phyloP scores from a whole-genome alignment of 805 yeast species.

The Ascoidea rubescens region DNA sequence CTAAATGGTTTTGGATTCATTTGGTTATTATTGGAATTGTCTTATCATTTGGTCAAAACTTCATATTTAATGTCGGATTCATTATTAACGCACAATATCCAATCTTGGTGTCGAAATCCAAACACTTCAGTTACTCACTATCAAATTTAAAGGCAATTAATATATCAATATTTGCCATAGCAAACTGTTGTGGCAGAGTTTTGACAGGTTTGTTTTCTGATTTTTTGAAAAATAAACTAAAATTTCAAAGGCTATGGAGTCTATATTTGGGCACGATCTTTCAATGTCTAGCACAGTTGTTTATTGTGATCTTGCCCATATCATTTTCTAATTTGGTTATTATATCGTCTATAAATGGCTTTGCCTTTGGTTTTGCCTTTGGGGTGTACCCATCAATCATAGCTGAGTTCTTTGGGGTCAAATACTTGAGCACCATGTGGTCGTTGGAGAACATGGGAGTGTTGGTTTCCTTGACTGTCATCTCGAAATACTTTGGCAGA shows the following conservation, averaged over 20 bases:
- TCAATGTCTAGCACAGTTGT: conserved; percentile 23
- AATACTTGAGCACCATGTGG: conserved; percentile 56
- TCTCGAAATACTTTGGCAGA: background rate
- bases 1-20: background rate
- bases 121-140: conserved; percentile 15
- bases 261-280: conserved; percentile 27
- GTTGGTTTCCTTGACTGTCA: background rate
- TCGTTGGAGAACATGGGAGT: background rate
- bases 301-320: conserved; percentile 22
- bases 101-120: conserved; percentile 12
- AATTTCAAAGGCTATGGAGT: conserved; percentile 56
- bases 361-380: conserved; percentile 55
- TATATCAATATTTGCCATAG: conserved; percentile 50
- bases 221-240: conserved; percentile 29
- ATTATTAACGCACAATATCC: conserved; percentile 37
- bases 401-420: conserved; percentile 60
- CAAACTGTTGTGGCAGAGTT: conserved; percentile 53
- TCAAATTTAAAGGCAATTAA: conserved; percentile 52
- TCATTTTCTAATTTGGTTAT: conserved; percentile 28
- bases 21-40: background rate
- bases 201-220: conserved; percentile 57
- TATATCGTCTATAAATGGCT: conserved; percentile 44
- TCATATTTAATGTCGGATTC: conserved; percentile 62
- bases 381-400: conserved; percentile 67
- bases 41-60: conserved; percentile 41